Percentiles rank a stretch among this genome's conserved stretches.
Conservation (phyloP, 2,329 filamentous ascomycete genomes). For the Ilyonectria robusta region DNA sequence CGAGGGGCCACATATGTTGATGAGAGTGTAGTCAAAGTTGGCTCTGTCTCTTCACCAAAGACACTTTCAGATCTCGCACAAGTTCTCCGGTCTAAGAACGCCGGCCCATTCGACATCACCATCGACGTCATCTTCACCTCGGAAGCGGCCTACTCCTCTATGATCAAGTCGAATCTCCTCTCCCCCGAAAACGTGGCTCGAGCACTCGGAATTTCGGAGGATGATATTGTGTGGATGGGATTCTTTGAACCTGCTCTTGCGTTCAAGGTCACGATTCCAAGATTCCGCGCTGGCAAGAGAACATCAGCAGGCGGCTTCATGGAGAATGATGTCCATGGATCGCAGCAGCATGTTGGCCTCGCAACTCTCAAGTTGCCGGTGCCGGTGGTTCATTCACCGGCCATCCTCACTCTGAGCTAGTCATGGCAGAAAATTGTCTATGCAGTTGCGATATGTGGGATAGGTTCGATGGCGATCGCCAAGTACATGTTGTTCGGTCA, state of each 20-base stretch:
- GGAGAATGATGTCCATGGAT: slow-evolving; percentile 43
- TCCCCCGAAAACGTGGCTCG: slow-evolving; percentile 26
- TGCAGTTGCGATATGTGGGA: slow-evolving; percentile 3
- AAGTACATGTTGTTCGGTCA: slow-evolving; percentile 4
- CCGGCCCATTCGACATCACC: slow-evolving; percentile 61
- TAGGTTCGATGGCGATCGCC: not conserved
- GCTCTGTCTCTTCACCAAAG: not conserved
- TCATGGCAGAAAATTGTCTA: not conserved
- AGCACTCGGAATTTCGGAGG: slow-evolving; percentile 42
- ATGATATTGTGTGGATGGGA: slow-evolving; percentile 55
- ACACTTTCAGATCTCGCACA: slow-evolving; percentile 54
- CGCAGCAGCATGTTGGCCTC: slow-evolving; percentile 40
- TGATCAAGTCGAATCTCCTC: slow-evolving; percentile 34
- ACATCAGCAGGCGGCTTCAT: slow-evolving; percentile 40
- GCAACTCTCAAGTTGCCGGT: slow-evolving; percentile 28
- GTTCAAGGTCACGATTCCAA: slow-evolving; percentile 55
- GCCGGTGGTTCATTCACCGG: not conserved
- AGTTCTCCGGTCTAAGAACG: slow-evolving; percentile 65
- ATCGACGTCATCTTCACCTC: slow-evolving; percentile 65
- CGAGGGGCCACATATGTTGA: not conserved
- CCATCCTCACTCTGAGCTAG: not conserved
- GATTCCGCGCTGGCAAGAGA: slow-evolving; percentile 30
- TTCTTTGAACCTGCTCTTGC: slow-evolving; percentile 62
- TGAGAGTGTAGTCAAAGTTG: rapidly evolving
- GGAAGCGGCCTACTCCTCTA: slow-evolving; percentile 47